Base-by-base conservation (phyloP, 2,329 filamentous ascomycete genomes). In the Fusarium sp. region DNA sequence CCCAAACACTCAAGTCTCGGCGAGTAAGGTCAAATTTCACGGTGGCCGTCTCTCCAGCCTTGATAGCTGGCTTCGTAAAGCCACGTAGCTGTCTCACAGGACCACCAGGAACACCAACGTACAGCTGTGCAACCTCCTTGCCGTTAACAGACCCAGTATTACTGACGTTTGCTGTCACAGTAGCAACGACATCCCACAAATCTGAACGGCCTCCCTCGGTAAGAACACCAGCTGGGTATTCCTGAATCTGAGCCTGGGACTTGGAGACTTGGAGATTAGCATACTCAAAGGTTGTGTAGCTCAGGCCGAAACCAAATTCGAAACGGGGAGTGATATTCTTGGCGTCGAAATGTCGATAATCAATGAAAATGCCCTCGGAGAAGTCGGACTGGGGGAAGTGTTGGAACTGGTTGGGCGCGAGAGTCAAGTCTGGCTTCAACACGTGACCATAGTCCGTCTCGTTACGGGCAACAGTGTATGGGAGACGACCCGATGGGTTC, bases 341-440 rank as follows among this genome's bases (percentile, higher is more conserved):
- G 72, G 88, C 90, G 77, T 96, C 93, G 79, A 94, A 95, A 82
- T 90, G 93, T 18, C 92, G 87, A 81, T 96, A 96, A 8, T 93
- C 93, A 39, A 36, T 71, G 6, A 70, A 70, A 4, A 71, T 35
- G 15, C 69, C 59, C 14, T 66, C 67, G 0, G 67, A 30, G 6
- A 69, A 69, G 12, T 69, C 24, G 0, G 64, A 69, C 2, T 69
- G 66, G 0, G 66, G 66, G 1, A 55, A 69, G 18, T 69, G 26
- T 3, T 69, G 64, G 20, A 20, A 56, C 26, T 51, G 24, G 5
- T 69, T 24, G 10, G 53, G 59, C 1, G 61, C 55, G 8, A 65
- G 42, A 20, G 64, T 55, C 50, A 45, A 8, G 11, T 71, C 48
- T 8, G 68, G 32, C 39, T 66, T 71, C 1, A 53, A 30, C 0